A percentile compares a stretch with the other conserved stretches of the same genome.
phyloP scores from a whole-genome alignment of 352 stramenopile genomes.

The Globisporangium perplexum region DNA sequence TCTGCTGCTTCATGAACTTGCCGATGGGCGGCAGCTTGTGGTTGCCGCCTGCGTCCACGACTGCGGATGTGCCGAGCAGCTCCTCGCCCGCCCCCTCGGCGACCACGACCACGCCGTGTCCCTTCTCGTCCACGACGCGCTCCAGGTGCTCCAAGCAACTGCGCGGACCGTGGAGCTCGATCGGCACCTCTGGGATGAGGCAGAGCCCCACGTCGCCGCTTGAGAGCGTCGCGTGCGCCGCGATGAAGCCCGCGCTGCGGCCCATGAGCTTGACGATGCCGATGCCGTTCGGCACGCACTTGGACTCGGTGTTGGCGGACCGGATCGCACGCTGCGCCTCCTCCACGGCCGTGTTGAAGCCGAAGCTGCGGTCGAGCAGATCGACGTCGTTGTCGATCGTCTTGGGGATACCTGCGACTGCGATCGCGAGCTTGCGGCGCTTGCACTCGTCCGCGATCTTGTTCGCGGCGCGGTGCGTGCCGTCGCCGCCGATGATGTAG shows the following conservation, averaged over 20 bases:
- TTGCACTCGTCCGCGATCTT: constrained; percentile 80
- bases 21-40: constrained; percentile 95
- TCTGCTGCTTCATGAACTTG: constrained; percentile 94
- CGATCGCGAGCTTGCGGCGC: constrained; percentile 82
- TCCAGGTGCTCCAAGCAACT: constrained; percentile 91
- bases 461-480: constrained; percentile 96
- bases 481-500: constrained; percentile 83
- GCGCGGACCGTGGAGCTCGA: constrained; percentile 90
- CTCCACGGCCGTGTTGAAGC: constrained; percentile 97
- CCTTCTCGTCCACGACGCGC: constrained; percentile 91
- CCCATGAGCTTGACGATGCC: constrained; percentile 99
- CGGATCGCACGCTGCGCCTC: constrained; percentile 92
- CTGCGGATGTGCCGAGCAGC: constrained; percentile 87
- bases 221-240: constrained; percentile 94
- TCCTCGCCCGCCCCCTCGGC: constrained; percentile 95
- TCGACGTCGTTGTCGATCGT: constrained; percentile 99
- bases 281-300: constrained; percentile 96
- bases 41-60: constrained; percentile 91
- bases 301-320: constrained; percentile 89
- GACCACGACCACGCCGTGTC: constrained; percentile 97
- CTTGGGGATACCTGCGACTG: constrained; percentile 97
- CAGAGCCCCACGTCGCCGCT: constrained; percentile 98
- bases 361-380: constrained; percentile 97
- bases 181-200: constrained; percentile 95
- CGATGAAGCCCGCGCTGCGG: constrained; percentile 96